These are phyloP conservation scores for Penicillium sp. DNA, from an alignment of 2,329 filamentous ascomycete genomes.

Conservation along the genomic window DNA sequence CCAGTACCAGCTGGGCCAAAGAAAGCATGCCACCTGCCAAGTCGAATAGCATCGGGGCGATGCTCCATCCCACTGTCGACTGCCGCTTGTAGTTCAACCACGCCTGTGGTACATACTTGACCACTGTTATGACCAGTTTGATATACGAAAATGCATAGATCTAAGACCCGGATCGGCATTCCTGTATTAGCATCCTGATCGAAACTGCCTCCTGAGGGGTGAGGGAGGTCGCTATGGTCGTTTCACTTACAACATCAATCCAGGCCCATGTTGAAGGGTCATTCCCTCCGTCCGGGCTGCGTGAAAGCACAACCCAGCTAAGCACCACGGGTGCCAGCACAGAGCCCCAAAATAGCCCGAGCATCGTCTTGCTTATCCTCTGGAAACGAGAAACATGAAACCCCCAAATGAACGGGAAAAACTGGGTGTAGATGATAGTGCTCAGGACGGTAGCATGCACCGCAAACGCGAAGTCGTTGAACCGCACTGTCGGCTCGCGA, in stretches of 20 bases:
- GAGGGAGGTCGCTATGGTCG: neutral
- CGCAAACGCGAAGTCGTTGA: conserved; percentile 91
- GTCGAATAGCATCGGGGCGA: conserved; percentile 81
- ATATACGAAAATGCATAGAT: conserved; percentile 78
- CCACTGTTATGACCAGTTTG: conserved; percentile 83
- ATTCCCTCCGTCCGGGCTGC: conserved; percentile 48
- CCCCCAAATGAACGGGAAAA: conserved; percentile 73
- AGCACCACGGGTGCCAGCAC: conserved; percentile 50
- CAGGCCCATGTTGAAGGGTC: conserved; percentile 62
- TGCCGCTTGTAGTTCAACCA: conserved; percentile 81
- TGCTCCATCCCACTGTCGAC: conserved; percentile 87
- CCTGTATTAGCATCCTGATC: neutral
- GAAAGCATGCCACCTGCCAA: conserved; percentile 80
- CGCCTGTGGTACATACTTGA: conserved; percentile 92
- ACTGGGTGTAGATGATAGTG: conserved; percentile 75
- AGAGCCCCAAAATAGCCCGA: conserved; percentile 72
- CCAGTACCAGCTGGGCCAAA: conserved; percentile 78
- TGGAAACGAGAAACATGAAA: conserved; percentile 65
- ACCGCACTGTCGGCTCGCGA: conserved; percentile 78
- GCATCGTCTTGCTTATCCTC: conserved; percentile 64
- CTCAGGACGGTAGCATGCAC: conserved; percentile 77
- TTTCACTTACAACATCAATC: conserved; percentile 63
- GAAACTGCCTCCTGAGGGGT: conserved; percentile 4
- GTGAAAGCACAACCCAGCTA: conserved; percentile 47
- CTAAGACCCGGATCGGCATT: conserved; percentile 35